These are phyloP conservation scores for Pyricularia grisea DNA, from an alignment of 2,329 filamentous ascomycete species.

Conservation along the genomic window DNA sequence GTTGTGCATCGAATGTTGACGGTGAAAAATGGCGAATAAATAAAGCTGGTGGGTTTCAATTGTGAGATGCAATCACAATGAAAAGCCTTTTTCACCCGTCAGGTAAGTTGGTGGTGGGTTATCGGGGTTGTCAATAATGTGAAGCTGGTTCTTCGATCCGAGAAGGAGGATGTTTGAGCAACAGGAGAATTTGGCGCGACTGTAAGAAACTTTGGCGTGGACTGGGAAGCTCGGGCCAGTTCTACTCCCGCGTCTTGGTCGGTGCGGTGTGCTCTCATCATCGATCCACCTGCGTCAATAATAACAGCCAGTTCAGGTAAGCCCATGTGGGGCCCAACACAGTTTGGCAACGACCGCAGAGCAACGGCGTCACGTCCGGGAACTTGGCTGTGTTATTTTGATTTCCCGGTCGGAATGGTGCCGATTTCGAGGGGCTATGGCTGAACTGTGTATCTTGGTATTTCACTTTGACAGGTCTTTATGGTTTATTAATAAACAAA, in stretches of 20 bases:
- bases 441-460: not conserved
- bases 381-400: not conserved
- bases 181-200: constrained; percentile 3
- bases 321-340: constrained; percentile 1
- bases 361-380: constrained; percentile 1
- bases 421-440: not conserved
- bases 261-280: not conserved
- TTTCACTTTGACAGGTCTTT: not conserved
- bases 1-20: not conserved
- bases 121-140: not conserved
- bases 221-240: constrained; percentile 3
- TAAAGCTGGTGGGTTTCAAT: not conserved
- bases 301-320: constrained; percentile 2
- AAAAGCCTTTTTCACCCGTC: not conserved
- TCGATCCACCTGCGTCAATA: constrained; percentile 3
- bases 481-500: not conserved
- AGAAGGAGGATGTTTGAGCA: not conserved
- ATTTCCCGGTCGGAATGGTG: not conserved
- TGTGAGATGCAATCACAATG: not conserved
- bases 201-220: constrained; percentile 3
- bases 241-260: not conserved
- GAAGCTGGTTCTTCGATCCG: not conserved
- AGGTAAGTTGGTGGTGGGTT: not conserved
- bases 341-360: not conserved
- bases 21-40: not conserved